phyloP scores from a whole-genome alignment of 257 asterid species.

The Solanum arcanum region DNA sequence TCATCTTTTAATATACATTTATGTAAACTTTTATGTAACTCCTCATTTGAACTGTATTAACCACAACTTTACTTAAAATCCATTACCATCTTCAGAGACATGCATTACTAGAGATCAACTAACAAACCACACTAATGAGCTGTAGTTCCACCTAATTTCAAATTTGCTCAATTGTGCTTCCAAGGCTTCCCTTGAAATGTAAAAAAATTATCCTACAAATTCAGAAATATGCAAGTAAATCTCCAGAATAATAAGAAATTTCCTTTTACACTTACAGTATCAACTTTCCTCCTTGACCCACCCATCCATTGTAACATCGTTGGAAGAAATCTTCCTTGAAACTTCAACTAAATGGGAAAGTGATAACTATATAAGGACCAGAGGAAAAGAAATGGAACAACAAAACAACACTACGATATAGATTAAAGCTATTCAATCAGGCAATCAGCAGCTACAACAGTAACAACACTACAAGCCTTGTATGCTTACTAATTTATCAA shows the following conservation, averaged over 20 bases:
- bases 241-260: constrained; percentile 1
- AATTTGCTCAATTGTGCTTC: background rate
- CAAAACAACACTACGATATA: background rate
- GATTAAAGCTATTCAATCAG: background rate
- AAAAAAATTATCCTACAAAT: background rate
- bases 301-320: constrained; percentile 97
- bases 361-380: background rate
- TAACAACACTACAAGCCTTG: background rate
- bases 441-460: background rate
- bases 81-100: background rate
- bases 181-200: background rate
- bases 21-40: background rate
- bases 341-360: background rate
- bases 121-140: background rate
- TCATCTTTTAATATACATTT: background rate
- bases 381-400: background rate
- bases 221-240: background rate
- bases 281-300: constrained; percentile 79
- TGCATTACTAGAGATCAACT: background rate
- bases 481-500: background rate
- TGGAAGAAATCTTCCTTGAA: background rate
- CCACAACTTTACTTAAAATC: background rate
- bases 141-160: background rate
- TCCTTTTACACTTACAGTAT: constrained; percentile 40
- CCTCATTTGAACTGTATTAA: background rate